These are phyloP conservation scores for Dothideomycetes sp. DNA, from an alignment of 2,329 filamentous ascomycete genomes.

Conservation along the genomic window DNA sequence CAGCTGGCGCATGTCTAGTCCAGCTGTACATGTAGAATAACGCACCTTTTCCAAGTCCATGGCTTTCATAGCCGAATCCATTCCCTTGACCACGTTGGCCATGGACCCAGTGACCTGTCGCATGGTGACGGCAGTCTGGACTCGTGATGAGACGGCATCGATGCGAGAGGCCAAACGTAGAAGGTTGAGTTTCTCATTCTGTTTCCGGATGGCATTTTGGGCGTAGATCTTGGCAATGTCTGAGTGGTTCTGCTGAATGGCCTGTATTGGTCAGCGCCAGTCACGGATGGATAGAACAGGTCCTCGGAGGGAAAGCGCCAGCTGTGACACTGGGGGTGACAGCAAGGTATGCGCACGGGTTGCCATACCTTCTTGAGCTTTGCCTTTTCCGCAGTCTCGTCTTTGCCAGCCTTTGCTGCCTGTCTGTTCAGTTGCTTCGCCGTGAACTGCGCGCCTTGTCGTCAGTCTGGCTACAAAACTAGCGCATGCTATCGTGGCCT, in stretches of 20 bases:
- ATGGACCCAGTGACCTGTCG: constrained; percentile 49
- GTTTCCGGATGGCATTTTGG: constrained; percentile 52
- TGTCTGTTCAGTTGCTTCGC: constrained; percentile 53
- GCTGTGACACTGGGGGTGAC: too few species aligned
- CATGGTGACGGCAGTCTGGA: constrained; percentile 56
- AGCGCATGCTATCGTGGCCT: neutral
- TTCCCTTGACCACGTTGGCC: constrained; percentile 50
- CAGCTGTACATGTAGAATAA: too few species aligned
- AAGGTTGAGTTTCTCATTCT: constrained; percentile 51
- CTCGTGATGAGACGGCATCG: constrained; percentile 47
- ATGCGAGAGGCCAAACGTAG: constrained; percentile 46
- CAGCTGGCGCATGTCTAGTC: too few species aligned
- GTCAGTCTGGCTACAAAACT: too few species aligned
- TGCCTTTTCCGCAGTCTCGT: constrained; percentile 49
- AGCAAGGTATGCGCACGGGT: too few species aligned
- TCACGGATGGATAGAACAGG: too few species aligned
- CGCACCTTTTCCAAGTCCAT: constrained; percentile 52
- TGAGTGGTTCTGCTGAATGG: constrained; percentile 47
- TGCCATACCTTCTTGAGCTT: constrained; percentile 53
- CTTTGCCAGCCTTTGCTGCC: constrained; percentile 49
- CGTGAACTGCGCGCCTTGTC: constrained; percentile 38
- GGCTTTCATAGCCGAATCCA: constrained; percentile 52
- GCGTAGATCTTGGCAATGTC: constrained; percentile 55
- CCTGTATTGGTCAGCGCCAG: constrained; percentile 30
- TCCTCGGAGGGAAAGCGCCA: too few species aligned